Conservation (phyloP, 768 basidiomycete genomes). For the Mycena kentingensis region DNA sequence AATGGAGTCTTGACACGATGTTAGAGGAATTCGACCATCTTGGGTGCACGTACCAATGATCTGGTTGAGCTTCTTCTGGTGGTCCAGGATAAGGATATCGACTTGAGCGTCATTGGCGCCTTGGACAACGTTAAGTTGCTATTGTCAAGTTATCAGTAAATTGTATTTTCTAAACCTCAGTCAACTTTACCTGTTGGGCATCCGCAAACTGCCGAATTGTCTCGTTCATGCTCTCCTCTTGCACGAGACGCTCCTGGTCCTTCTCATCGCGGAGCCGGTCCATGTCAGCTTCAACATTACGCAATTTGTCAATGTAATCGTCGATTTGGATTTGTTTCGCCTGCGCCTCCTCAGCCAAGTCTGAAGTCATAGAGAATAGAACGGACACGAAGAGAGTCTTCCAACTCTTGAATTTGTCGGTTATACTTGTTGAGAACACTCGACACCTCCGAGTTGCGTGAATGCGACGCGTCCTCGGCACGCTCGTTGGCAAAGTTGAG, state of each 20-base stretch:
- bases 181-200: constrained; percentile 83
- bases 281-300: constrained; percentile 71
- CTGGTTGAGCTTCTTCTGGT: constrained; percentile 95
- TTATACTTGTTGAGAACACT: constrained; percentile 90
- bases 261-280: constrained; percentile 91
- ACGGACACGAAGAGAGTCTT: constrained; percentile 87
- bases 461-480: constrained; percentile 89
- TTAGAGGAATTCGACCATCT: constrained; percentile 7
- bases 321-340: constrained; percentile 97
- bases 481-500: constrained; percentile 95
- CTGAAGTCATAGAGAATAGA: background rate
- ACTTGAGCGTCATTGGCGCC: constrained; percentile 96
- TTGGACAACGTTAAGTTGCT: constrained; percentile 84
- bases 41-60: constrained; percentile 72
- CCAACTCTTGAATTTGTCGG: constrained; percentile 93
- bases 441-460: constrained; percentile 93
- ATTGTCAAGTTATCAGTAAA: constrained; percentile 12
- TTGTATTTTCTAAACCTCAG: constrained; percentile 1
- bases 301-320: constrained; percentile 80
- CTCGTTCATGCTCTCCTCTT: constrained; percentile 93
- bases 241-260: constrained; percentile 93
- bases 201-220: constrained; percentile 88
- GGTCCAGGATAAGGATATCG: constrained; percentile 93
- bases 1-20: constrained; percentile 74
- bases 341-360: constrained; percentile 41